These are phyloP conservation scores for Boletus sp. DNA, from an alignment of 768 basidiomycete species.

Conservation along the genomic window DNA sequence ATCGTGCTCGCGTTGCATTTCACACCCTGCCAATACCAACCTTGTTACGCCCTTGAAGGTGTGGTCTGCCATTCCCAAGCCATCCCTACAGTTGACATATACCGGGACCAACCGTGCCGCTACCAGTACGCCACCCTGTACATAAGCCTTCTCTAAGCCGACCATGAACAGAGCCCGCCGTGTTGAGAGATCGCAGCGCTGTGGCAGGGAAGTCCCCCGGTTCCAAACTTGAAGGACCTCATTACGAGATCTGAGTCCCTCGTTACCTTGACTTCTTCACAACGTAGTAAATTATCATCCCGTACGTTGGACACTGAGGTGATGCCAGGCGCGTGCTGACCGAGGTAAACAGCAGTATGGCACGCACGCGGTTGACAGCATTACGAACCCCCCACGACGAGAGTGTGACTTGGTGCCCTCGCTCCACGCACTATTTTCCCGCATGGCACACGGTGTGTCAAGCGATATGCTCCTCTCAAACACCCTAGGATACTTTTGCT, in stretches of 20 bases:
- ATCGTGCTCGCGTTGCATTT: conserved; percentile 8
- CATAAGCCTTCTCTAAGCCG: neutral
- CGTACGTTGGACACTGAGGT: conserved; percentile 3
- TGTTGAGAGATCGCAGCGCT: neutral
- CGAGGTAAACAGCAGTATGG: conserved; percentile 4
- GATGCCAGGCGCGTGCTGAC: neutral
- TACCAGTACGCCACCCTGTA: neutral
- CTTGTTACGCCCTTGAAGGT: conserved; percentile 1
- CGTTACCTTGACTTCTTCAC: conserved; percentile 14
- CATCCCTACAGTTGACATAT: neutral
- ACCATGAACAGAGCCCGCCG: neutral
- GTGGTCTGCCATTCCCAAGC: conserved; percentile 11
- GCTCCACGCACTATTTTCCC: conserved; percentile 5
- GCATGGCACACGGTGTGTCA: conserved; percentile 1
- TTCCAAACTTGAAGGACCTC: neutral
- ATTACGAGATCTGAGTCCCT: neutral
- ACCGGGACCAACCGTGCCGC: neutral
- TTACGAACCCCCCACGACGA: conserved; percentile 8
- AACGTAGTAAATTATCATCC: conserved; percentile 9
- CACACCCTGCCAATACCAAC: conserved; percentile 16
- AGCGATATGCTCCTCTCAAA: neutral
- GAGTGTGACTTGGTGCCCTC: neutral
- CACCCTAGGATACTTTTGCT: neutral
- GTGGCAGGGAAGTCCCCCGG: conserved; percentile 1
- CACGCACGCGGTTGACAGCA: conserved; percentile 2